Percentiles rank a stretch among this genome's conserved stretches.
phyloP scores from a whole-genome alignment of 495 filamentous ascomycete genomes.

The Penicillium salamii region DNA sequence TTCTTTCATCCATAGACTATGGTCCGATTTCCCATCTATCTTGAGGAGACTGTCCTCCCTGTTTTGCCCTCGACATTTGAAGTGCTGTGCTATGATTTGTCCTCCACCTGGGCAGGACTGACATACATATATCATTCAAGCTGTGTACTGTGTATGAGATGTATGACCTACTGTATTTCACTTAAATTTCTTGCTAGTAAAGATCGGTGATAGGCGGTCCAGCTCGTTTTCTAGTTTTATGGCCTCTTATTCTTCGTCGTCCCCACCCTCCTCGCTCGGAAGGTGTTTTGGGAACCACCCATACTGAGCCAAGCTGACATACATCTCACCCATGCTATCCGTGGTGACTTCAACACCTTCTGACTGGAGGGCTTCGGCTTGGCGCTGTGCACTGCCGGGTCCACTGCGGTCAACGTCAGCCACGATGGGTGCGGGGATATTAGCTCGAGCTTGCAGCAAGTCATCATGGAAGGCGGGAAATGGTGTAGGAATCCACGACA shows the following conservation, averaged over 20 bases:
- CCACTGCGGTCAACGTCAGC: constrained; percentile 46
- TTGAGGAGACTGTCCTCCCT: background rate
- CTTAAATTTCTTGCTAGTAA: no score
- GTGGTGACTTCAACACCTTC: constrained; percentile 69
- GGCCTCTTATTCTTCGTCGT: constrained; percentile 7
- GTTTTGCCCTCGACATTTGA: no score
- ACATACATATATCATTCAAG: no score
- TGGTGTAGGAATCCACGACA: constrained; percentile 12
- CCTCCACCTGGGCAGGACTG: no score
- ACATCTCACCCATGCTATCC: constrained; percentile 66
- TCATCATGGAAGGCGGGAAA: background rate
- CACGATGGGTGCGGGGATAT: no score
- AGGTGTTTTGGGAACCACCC: constrained; percentile 71
- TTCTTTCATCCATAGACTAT: constrained; percentile 2
- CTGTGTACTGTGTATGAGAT: background rate
- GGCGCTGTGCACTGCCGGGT: constrained; percentile 63
- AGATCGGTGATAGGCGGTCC: no score
- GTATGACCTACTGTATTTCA: background rate
- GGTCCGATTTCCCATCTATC: background rate
- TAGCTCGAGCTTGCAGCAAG: background rate
- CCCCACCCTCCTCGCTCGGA: constrained; percentile 33
- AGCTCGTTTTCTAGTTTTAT: background rate
- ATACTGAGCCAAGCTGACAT: constrained; percentile 62
- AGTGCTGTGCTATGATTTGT: no score
- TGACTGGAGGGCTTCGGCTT: constrained; percentile 60